Base-by-base conservation (phyloP, 1,284 basidiomycete species). In the Ustilago sp. region DNA sequence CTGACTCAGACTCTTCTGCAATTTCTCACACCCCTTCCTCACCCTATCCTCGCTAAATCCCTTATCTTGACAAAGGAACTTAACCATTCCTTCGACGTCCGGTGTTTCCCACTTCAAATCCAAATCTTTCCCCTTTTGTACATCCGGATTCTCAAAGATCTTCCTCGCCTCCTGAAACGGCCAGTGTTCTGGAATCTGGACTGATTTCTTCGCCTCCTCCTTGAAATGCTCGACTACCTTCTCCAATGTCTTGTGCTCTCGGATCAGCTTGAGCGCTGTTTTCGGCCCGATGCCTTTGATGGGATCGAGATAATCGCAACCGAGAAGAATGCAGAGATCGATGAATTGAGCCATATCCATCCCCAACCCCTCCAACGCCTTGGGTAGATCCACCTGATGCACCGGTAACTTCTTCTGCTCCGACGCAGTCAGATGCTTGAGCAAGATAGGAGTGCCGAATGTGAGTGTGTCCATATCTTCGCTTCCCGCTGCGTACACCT, bases 381-480 rank as follows among this genome's bases (percentile, higher is more conserved):
- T 91, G 68, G 92, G 87, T 2, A 99, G 91, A 77, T 91, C 90
- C 71, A 99, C 94, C 84, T 98, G 94, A 77, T 91, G 93, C 79
- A 99, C 98, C n/a, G 97, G 96, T 80, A 94, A 91, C 86, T 98
- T 99, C 87, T 97, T 95, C 32, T 95, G 95, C 86, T 99, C 97
- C n/a, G 94, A 95, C 87, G 98, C 98, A 8, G 97, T 99, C 59
- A 99, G 90, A 87, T 98, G 96, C 54, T 96, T 94, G 77, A 94
- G 92, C 9, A 99, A 89, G 59, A 97, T 92, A 0, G 96, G 95
- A 0, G 96, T 89, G 79, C 91, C 90, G 88, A 99, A 99, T 0
- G 97, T 99, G 50, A 99, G 90, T 3, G 97, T 99, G 83, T 99
- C 97, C 97, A 99, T 99, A 86, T 99, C 97, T 87, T 99, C 97